Evolutionary conservation across 202 grass and related monocot genomes (phyloP).

Genomic region (Musa balbisiana): DNA sequence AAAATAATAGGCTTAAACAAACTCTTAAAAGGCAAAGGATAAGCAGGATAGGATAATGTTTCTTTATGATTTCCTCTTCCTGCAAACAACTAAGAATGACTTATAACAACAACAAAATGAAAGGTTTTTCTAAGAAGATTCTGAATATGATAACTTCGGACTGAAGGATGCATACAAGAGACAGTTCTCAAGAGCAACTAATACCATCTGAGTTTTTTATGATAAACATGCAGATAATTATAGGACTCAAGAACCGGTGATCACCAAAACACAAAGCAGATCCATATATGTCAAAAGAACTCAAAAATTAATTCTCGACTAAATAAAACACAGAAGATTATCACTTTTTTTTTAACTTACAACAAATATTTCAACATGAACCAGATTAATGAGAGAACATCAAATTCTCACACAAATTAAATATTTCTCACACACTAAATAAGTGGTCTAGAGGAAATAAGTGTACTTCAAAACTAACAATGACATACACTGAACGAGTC

Average conservation of each 20-base stretch:
- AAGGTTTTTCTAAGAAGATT: not conserved
- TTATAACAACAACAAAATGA: not conserved
- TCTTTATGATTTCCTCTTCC: constrained; percentile 41
- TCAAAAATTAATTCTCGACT: too few species aligned
- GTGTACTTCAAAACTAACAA: not conserved
- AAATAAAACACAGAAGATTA: too few species aligned
- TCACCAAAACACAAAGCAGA: too few species aligned
- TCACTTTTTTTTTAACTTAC: too few species aligned
- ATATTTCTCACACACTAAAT: too few species aligned
- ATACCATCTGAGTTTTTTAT: not conserved
- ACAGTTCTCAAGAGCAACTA: not conserved
- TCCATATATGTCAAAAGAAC: too few species aligned
- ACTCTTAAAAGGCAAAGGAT: constrained; percentile 26
- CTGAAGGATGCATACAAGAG: constrained; percentile 4
- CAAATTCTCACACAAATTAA: too few species aligned
- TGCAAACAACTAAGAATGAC: constrained; percentile 27
- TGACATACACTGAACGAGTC: not conserved
- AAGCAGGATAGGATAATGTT: constrained; percentile 16
- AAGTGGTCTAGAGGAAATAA: not conserved
- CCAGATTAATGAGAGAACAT: too few species aligned
- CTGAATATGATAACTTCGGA: constrained; percentile 6
- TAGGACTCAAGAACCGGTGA: too few species aligned
- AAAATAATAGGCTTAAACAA: constrained; percentile 26
- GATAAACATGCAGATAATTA: too few species aligned
- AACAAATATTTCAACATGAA: too few species aligned